A percentile compares a stretch with the other conserved stretches of the same genome.
phyloP scores from a whole-genome alignment of 1,284 basidiomycete genomes.

The Rhizoctonia solani region DNA sequence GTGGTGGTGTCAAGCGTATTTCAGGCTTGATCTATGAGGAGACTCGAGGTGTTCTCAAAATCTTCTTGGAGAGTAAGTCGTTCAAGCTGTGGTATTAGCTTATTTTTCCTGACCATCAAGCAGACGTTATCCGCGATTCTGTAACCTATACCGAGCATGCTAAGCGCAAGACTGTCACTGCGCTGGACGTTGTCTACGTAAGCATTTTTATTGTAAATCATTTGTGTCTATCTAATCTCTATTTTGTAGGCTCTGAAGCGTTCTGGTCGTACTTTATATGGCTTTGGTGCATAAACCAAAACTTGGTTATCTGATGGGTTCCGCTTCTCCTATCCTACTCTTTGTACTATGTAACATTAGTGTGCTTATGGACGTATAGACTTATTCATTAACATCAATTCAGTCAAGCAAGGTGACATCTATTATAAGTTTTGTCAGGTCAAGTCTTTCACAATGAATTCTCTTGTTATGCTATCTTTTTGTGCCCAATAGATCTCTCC shows the following conservation, averaged over 20 bases:
- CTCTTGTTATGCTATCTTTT: too few relatives aligned
- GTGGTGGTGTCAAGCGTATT: slow-evolving; percentile 96
- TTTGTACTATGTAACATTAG: slow-evolving; percentile 2
- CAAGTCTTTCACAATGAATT: too few relatives aligned
- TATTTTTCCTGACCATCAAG: slow-evolving; percentile 3
- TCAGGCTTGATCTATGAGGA: slow-evolving; percentile 92
- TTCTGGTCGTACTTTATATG: slow-evolving; percentile 24
- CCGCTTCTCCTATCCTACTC: background rate
- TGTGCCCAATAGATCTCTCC: too few relatives aligned
- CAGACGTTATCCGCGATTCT: slow-evolving; percentile 82
- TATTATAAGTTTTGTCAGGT: too few relatives aligned
- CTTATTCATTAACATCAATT: background rate
- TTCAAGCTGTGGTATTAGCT: background rate
- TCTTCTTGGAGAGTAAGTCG: slow-evolving; percentile 79
- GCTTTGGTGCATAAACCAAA: slow-evolving; percentile 10
- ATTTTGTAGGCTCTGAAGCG: slow-evolving; percentile 21
- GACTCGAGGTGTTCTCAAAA: slow-evolving; percentile 92
- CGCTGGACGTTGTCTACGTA: slow-evolving; percentile 87
- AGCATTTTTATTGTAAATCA: background rate
- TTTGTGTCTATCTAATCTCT: background rate
- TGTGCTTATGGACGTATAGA: background rate
- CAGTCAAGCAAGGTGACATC: background rate
- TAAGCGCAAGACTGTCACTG: slow-evolving; percentile 88
- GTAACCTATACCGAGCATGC: slow-evolving; percentile 96
- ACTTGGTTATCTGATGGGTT: background rate